phyloP scores from a whole-genome alignment of 148 eudicot genomes.

The Rhododendron vialii region DNA sequence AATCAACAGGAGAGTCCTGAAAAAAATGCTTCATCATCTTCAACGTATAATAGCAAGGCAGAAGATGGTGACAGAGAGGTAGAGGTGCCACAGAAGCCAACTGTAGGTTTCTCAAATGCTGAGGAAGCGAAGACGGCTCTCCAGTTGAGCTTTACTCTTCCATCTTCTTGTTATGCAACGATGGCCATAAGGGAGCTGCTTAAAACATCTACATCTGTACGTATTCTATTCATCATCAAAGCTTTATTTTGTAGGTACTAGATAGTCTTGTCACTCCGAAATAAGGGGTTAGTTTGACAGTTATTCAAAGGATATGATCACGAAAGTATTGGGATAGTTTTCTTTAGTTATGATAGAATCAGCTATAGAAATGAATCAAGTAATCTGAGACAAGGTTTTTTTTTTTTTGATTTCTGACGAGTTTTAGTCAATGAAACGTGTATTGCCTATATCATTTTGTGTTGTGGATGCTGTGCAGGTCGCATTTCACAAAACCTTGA shows the following conservation, averaged over 20 bases:
- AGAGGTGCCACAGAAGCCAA: slow-evolving; percentile 11
- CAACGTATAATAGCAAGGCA: slow-evolving; percentile 9
- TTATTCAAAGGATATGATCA: not conserved
- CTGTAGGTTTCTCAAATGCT: slow-evolving; percentile 20
- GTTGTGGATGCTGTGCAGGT: slow-evolving; percentile 34
- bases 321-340: not conserved
- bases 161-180: slow-evolving; percentile 95
- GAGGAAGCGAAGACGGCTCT: slow-evolving; percentile 60
- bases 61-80: slow-evolving; percentile 23
- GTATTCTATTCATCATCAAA: slow-evolving; percentile 15
- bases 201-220: slow-evolving; percentile 89
- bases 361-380: not conserved
- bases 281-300: not conserved
- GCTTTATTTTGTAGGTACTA: not conserved
- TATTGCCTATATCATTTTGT: not conserved
- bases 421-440: not conserved
- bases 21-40: slow-evolving; percentile 1
- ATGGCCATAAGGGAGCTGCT: slow-evolving; percentile 99
- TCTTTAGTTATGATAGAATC: not conserved
- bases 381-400: not conserved
- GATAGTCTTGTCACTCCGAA: not conserved
- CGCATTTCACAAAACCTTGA: slow-evolving; percentile 72
- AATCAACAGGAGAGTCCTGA: slow-evolving; percentile 12
- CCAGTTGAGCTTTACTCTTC: slow-evolving; percentile 82
- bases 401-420: not conserved